These are phyloP conservation scores for Tetrapisispora nanseiensis DNA, from an alignment of 805 yeast genomes.

Conservation along the genomic window DNA sequence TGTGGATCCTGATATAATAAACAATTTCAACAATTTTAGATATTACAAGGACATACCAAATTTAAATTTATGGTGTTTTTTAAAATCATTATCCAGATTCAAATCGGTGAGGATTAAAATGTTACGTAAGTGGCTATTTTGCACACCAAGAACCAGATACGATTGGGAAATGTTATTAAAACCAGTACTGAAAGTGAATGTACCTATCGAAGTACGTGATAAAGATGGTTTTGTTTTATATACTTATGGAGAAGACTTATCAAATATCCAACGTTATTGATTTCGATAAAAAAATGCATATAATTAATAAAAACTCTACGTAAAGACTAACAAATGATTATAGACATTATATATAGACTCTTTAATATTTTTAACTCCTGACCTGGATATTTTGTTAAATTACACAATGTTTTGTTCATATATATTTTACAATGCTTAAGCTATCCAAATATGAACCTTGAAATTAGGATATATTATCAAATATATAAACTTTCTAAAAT, in stretches of 20 bases:
- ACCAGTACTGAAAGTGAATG: conserved; percentile 29
- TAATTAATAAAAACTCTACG: too few relatives aligned
- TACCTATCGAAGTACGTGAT: conserved; percentile 30
- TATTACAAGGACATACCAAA: conserved; percentile 30
- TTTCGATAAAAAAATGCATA: not conserved
- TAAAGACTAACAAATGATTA: too few relatives aligned
- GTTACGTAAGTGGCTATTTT: conserved; percentile 30
- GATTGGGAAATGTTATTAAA: conserved; percentile 32
- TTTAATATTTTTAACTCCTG: not conserved
- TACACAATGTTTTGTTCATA: not conserved
- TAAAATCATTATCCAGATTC: conserved; percentile 26
- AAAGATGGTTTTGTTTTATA: conserved; percentile 36
- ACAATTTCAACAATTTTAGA: conserved; percentile 20
- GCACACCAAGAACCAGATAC: conserved; percentile 30
- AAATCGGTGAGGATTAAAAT: conserved; percentile 30
- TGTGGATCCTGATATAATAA: conserved; percentile 13
- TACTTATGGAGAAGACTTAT: conserved; percentile 19
- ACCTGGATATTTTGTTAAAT: not conserved
- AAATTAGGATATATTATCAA: not conserved
- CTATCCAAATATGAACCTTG: not conserved
- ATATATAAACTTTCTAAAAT: not conserved
- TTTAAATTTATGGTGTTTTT: conserved; percentile 29
- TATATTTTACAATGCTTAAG: not conserved
- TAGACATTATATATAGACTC: not conserved
- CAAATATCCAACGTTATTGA: not conserved